A percentile compares a stretch with the other conserved stretches of the same genome.
phyloP scores from a whole-genome alignment of 2,329 filamentous ascomycete species.

The Alternaria sp. region DNA sequence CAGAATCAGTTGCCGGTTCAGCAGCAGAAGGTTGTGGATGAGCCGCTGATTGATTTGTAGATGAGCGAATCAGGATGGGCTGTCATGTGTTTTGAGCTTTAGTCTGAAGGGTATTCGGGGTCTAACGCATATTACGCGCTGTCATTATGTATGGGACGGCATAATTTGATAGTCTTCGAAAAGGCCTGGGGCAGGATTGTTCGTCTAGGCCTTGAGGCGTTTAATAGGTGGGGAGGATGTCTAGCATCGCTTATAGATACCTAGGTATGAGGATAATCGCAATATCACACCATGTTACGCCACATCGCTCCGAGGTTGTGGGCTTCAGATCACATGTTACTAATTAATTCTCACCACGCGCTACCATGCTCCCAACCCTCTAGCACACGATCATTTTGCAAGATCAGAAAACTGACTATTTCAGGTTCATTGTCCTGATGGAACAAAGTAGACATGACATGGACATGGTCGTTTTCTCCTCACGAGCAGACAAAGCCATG shows the following conservation, averaged over 20 bases:
- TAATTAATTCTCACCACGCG: too few species aligned
- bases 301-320: too few species aligned
- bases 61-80: background rate
- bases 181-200: background rate
- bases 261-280: background rate
- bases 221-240: background rate
- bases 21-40: constrained; percentile 66
- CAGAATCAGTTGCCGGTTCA: constrained; percentile 60
- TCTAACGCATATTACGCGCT: background rate
- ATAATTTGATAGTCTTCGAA: background rate
- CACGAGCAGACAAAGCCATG: background rate
- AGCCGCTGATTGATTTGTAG: constrained; percentile 80
- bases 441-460: too few species aligned
- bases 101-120: too few species aligned
- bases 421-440: too few species aligned
- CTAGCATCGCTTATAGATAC: background rate
- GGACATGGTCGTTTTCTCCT: too few species aligned
- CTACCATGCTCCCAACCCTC: too few species aligned
- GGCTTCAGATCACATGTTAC: too few species aligned
- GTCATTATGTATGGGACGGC: background rate
- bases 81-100: background rate
- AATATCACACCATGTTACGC: background rate
- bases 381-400: too few species aligned
- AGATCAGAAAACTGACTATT: too few species aligned
- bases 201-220: background rate